A percentile compares a stretch with the other conserved stretches of the same genome.
Evolutionary conservation across 805 yeast species (phyloP).

Genomic region (Ogataea nakhonphanomensis): DNA sequence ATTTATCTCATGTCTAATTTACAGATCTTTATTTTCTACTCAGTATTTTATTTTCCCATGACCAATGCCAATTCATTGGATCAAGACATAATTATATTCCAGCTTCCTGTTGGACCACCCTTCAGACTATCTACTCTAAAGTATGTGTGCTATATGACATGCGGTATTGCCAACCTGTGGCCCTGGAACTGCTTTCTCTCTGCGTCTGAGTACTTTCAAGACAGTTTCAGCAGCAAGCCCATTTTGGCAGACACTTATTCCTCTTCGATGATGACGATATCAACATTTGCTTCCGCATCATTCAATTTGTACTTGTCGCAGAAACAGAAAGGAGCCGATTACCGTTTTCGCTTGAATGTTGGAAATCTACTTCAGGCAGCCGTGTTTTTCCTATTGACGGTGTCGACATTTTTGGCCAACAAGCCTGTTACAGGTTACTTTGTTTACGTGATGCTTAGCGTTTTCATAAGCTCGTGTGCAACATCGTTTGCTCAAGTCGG

Average conservation of each 20-base stretch:
- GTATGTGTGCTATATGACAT: slow-evolving; percentile 58
- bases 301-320: slow-evolving; percentile 62
- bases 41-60: neutral
- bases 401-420: slow-evolving; percentile 38
- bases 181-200: slow-evolving; percentile 94
- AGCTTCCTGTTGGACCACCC: slow-evolving; percentile 15
- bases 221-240: slow-evolving; percentile 52
- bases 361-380: slow-evolving; percentile 60
- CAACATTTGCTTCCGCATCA: slow-evolving; percentile 63
- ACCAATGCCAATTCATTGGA: slow-evolving; percentile 1
- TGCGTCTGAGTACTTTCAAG: slow-evolving; percentile 76
- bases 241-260: slow-evolving; percentile 57
- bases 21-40: too few species aligned
- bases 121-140: slow-evolving; percentile 26
- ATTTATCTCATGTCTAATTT: neutral
- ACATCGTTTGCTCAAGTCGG: slow-evolving; percentile 88
- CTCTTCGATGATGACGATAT: slow-evolving; percentile 84
- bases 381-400: slow-evolving; percentile 57
- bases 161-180: slow-evolving; percentile 85
- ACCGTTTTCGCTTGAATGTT: slow-evolving; percentile 48
- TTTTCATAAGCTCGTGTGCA: slow-evolving; percentile 65
- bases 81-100: slow-evolving; percentile 9
- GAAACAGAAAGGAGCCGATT: slow-evolving; percentile 59
- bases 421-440: slow-evolving; percentile 43
- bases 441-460: slow-evolving; percentile 55